phyloP scores from a whole-genome alignment of 176 grass and related monocot genomes.

The Aegilops umbellulata region DNA sequence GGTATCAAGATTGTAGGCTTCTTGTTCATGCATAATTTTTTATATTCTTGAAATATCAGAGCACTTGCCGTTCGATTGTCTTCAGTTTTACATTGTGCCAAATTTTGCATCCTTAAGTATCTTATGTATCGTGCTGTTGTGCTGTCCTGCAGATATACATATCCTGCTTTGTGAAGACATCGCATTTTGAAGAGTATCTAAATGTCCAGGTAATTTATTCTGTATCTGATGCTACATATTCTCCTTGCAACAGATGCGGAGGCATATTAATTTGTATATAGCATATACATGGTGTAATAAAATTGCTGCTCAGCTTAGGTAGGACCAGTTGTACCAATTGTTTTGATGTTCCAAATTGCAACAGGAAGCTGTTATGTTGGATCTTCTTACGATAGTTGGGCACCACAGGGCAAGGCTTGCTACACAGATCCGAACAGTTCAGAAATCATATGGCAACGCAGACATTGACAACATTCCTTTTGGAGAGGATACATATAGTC shows the following conservation, averaged over 20 bases:
- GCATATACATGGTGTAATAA: neutral
- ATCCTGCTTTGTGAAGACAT: slow-evolving; percentile 40
- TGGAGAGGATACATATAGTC: slow-evolving; percentile 66
- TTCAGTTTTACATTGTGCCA: slow-evolving; percentile 1
- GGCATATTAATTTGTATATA: neutral
- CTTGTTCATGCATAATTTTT: neutral
- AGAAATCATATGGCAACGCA: slow-evolving; percentile 91
- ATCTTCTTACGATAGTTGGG: slow-evolving; percentile 96
- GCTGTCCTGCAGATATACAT: slow-evolving; percentile 65
- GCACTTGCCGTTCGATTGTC: too few species aligned
- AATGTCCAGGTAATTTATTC: slow-evolving; percentile 70
- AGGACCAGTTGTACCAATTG: neutral
- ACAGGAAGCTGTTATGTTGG: slow-evolving; percentile 94
- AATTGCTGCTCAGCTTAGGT: neutral
- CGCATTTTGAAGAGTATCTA: slow-evolving; percentile 68
- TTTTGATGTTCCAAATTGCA: slow-evolving; percentile 28
- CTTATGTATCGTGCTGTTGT: slow-evolving; percentile 14
- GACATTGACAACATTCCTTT: slow-evolving; percentile 91
- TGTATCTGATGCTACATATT: slow-evolving; percentile 8
- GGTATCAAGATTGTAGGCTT: slow-evolving; percentile 13
- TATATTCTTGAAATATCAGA: neutral
- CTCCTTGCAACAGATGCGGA: neutral
- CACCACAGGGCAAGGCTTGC: slow-evolving; percentile 95
- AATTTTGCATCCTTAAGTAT: slow-evolving; percentile 2
- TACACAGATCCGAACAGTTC: slow-evolving; percentile 96